Percentiles rank a stretch among this genome's conserved stretches.
These are phyloP conservation scores for Aspergillus ibericus DNA, from an alignment of 2,329 filamentous ascomycete genomes.

Conservation along the genomic window DNA sequence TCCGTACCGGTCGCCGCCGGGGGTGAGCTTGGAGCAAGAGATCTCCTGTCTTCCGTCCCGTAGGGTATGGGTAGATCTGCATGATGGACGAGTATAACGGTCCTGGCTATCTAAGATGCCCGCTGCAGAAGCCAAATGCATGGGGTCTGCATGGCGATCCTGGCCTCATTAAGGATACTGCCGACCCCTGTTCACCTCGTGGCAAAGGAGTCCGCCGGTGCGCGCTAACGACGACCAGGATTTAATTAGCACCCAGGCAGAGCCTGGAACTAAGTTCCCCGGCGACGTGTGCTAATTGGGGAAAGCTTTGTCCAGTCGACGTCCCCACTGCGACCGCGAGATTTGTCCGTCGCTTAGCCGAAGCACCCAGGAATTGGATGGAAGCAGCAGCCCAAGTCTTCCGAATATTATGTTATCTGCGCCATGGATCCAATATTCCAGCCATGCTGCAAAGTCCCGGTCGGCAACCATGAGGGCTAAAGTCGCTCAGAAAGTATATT, in stretches of 20 bases:
- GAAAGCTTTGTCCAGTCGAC: background rate
- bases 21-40: slow-evolving; percentile 3
- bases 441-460: background rate
- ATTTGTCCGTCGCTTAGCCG: background rate
- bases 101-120: background rate
- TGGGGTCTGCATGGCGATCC: background rate
- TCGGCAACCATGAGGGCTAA: background rate
- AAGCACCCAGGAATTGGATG: background rate
- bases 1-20: background rate
- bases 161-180: background rate
- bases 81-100: background rate
- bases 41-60: background rate
- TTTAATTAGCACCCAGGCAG: background rate
- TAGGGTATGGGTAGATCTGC: background rate
- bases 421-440: slow-evolving; percentile 5
- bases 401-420: slow-evolving; percentile 7
- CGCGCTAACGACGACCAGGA: background rate
- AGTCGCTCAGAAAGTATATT: background rate
- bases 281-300: background rate
- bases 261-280: background rate
- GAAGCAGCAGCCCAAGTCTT: background rate
- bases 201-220: background rate
- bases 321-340: background rate
- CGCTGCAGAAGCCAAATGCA: background rate
- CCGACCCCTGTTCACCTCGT: background rate